These are phyloP conservation scores for Leishmania major DNA, from an alignment of 208 protist species.

Conservation along the genomic window DNA sequence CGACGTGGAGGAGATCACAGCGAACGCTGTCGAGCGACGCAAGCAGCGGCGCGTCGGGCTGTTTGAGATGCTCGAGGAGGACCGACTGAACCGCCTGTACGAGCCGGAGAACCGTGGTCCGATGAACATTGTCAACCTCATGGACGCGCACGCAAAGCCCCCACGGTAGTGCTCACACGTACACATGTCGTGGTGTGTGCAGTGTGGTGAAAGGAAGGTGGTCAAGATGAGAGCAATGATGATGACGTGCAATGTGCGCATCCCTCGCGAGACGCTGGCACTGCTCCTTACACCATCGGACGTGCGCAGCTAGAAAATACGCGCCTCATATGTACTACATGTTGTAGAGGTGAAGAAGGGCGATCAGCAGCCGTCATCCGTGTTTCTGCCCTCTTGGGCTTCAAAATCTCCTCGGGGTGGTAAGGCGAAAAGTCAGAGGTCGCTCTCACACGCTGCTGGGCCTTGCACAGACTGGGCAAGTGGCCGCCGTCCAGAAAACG, in stretches of 20 bases:
- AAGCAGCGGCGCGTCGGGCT: conserved; percentile 38
- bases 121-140: conserved; percentile 27
- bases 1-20: conserved; percentile 33
- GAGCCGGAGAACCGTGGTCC: conserved; percentile 31
- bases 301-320: background rate
- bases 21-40: conserved; percentile 33
- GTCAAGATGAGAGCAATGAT: background rate
- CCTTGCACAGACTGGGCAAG: background rate
- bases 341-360: background rate
- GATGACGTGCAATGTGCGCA: background rate
- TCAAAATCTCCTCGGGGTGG: background rate
- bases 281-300: background rate
- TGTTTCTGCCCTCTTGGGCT: background rate
- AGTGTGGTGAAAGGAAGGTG: background rate
- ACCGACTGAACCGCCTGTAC: conserved; percentile 40
- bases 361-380: background rate
- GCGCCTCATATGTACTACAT: background rate
- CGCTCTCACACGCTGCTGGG: background rate
- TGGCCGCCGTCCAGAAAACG: background rate
- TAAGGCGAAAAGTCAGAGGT: background rate
- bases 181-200: background rate
- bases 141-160: conserved; percentile 22
- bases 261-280: background rate
- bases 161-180: conserved; percentile 16
- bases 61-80: conserved; percentile 63